phyloP scores from a whole-genome alignment of 2,329 filamentous ascomycete species.

The Cadophora sp. region DNA sequence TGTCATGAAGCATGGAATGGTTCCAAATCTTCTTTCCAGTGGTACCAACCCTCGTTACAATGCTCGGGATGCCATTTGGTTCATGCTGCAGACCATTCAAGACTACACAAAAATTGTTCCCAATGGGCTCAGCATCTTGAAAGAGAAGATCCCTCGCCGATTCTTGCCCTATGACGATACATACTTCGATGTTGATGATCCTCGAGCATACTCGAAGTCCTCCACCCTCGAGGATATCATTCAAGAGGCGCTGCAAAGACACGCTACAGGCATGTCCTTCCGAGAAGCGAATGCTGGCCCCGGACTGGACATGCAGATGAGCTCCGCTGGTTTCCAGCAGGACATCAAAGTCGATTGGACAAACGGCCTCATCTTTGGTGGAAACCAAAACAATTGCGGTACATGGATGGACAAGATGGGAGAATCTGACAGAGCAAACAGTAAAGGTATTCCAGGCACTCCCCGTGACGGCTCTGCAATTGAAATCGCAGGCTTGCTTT shows the following conservation, averaged over 20 bases:
- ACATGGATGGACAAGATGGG: conserved; percentile 99
- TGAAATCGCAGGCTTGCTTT: conserved; percentile 92
- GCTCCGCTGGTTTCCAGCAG: conserved; percentile 87
- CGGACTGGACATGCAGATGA: conserved; percentile 91
- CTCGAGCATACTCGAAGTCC: conserved; percentile 82
- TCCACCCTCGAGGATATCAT: conserved; percentile 89
- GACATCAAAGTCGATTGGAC: conserved; percentile 91
- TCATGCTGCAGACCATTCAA: conserved; percentile 94
- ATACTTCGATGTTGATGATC: conserved; percentile 84
- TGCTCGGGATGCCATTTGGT: conserved; percentile 95
- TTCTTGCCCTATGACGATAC: conserved; percentile 97
- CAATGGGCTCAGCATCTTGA: conserved; percentile 74
- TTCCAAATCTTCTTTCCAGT: conserved; percentile 89
- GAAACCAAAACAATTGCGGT: conserved; percentile 92
- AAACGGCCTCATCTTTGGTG: conserved; percentile 90
- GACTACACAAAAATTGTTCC: conserved; percentile 88
- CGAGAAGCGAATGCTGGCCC: conserved; percentile 93
- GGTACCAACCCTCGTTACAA: conserved; percentile 92
- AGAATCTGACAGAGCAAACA: conserved; percentile 89
- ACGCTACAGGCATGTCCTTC: conserved; percentile 90
- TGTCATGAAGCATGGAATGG: conserved; percentile 97
- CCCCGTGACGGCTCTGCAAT: conserved; percentile 94
- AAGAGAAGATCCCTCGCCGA: conserved; percentile 79
- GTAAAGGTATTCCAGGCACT: conserved; percentile 94
- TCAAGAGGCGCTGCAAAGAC: conserved; percentile 90